phyloP scores from a whole-genome alignment of 2,329 filamentous ascomycete genomes.

The Verticillium zaregamsianum region DNA sequence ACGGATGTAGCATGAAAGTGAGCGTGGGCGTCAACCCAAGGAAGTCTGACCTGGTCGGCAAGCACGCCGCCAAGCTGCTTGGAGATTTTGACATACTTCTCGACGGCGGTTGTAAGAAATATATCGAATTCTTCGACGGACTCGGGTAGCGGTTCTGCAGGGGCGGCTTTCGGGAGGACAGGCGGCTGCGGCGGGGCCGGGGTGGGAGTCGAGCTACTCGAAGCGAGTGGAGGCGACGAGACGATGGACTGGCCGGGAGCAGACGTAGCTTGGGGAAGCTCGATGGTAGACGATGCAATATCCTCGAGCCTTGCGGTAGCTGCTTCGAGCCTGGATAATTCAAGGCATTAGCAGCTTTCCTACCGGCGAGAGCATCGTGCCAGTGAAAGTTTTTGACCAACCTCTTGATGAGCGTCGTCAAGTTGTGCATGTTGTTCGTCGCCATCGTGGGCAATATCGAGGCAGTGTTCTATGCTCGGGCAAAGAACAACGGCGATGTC shows the following conservation, averaged over 20 bases:
- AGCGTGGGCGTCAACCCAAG: background rate
- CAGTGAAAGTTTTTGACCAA: slow-evolving; percentile 42
- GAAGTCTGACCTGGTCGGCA: slow-evolving; percentile 67
- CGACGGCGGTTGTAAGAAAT: slow-evolving; percentile 69
- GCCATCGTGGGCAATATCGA: slow-evolving; percentile 49
- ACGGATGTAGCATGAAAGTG: slow-evolving; percentile 1
- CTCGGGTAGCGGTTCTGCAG: slow-evolving; percentile 61
- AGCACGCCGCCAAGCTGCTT: slow-evolving; percentile 72
- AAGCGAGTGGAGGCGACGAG: slow-evolving; percentile 22
- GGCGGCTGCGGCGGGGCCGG: slow-evolving; percentile 26
- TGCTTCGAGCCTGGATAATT: slow-evolving; percentile 76
- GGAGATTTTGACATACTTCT: slow-evolving; percentile 74
- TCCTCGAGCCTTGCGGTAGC: slow-evolving; percentile 95
- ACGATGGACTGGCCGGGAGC: slow-evolving; percentile 36
- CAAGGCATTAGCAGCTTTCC: background rate
- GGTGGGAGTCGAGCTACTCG: slow-evolving; percentile 24
- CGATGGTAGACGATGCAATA: slow-evolving; percentile 74
- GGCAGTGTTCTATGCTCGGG: background rate
- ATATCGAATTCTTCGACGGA: slow-evolving; percentile 85
- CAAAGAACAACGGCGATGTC: background rate
- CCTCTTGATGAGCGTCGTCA: slow-evolving; percentile 98
- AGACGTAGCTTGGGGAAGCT: slow-evolving; percentile 48
- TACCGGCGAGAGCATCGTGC: background rate
- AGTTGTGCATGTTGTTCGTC: slow-evolving; percentile 85
- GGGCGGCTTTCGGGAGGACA: slow-evolving; percentile 36